Evolutionary conservation across 2,329 filamentous ascomycete species (phyloP), one percentile per base, ranked within the genome.

Genomic region (Pyrenophora seminiperda): DNA sequence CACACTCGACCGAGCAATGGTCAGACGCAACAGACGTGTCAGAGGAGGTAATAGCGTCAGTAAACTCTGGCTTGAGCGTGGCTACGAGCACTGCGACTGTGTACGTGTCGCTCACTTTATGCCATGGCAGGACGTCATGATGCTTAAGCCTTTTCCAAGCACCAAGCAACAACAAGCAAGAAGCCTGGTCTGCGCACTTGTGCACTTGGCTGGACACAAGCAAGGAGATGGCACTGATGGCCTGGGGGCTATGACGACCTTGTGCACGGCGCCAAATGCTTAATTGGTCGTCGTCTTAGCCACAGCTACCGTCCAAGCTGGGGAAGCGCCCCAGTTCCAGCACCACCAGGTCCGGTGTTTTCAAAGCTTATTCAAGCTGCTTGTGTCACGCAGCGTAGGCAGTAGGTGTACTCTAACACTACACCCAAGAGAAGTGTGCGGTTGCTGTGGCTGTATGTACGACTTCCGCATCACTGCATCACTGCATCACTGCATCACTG

Each of bases 111-210:
- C 9, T 4, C 4, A 11, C 3, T 11, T 24, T 24, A 40, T 27
- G 10, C 18, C 33, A 46, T 48, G 48, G 24, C 47, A 56, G 38
- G 51, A 58, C 59, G 62, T 65, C 62, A 65, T 53, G 17, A 53
- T 18, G 18, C 39, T 52, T 40, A 65, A 65, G 62, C 57, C 55
- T 60, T 27, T 27, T 50, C 52, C 49, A 49, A 54, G 51, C 31
- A 24, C 15, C 9, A 31, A 33, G 36, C 41, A 50, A 50, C 31
- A 24, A 19, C 9, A 31, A 33, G 36, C 41, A 50, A 50, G 42
- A 27, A 11, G 24, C 24, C 44, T 30, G 14, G 22, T 20, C 34
- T 33, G 30, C n/a, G n/a, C n/a, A n/a, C n/a, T n/a, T n/a, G n/a
- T n/a, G n/a, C 33, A 36, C 55, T 56, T 62, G 43, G 50, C 47